Percentiles rank a stretch among this genome's conserved stretches.
Conservation (phyloP, 2,329 filamentous ascomycete genomes). For the Penicillium sp. region DNA sequence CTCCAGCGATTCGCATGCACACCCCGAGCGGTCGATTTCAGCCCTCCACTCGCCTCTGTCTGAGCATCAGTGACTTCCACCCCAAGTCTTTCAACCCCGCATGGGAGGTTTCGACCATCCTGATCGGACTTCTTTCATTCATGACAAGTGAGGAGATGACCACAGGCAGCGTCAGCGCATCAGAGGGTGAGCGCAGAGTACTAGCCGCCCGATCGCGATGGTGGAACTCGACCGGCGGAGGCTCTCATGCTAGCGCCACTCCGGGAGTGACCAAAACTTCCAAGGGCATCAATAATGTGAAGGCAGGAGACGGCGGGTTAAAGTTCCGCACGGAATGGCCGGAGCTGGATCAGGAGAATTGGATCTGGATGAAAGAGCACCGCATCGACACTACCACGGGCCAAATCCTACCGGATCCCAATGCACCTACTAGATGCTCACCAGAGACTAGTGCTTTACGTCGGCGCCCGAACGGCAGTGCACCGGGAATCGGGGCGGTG, state of each 20-base stretch:
- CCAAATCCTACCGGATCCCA: conserved; percentile 56
- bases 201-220: conserved; percentile 77
- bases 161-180: conserved; percentile 79
- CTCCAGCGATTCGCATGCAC: conserved; percentile 98
- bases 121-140: conserved; percentile 90
- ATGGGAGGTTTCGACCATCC: conserved; percentile 95
- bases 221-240: conserved; percentile 96
- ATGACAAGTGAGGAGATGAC: conserved; percentile 99
- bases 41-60: conserved; percentile 83
- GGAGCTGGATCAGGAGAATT: conserved; percentile 84
- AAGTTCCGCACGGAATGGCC: conserved; percentile 91
- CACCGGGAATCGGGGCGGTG: conserved; percentile 57
- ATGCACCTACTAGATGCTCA: conserved; percentile 56
- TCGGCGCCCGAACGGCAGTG: conserved; percentile 60
- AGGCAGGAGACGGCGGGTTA: conserved; percentile 84
- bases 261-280: conserved; percentile 52
- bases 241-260: conserved; percentile 58
- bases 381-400: conserved; percentile 77
- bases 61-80: conserved; percentile 96
- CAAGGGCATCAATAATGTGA: conserved; percentile 75
- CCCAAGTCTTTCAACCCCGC: conserved; percentile 97
- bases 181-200: conserved; percentile 71
- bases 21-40: conserved; percentile 95
- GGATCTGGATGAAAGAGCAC: conserved; percentile 83
- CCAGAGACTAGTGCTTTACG: conserved; percentile 62